Evolutionary conservation across 495 filamentous ascomycete species (phyloP), one percentile per base, ranked within the genome.

Genomic region (Xylaria sp.): DNA sequence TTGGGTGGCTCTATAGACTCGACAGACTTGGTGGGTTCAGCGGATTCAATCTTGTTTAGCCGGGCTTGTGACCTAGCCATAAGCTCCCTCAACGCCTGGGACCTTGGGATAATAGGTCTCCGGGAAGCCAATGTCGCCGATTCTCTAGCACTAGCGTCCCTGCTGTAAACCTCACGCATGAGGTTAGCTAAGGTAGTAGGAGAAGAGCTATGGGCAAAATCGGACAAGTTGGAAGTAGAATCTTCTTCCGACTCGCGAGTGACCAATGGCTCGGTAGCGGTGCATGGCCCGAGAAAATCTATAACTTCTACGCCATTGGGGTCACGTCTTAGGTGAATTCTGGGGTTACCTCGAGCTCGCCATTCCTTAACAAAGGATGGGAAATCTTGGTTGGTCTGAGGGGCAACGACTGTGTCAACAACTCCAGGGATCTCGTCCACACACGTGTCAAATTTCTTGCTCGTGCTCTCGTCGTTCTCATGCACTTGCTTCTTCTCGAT

Each of bases 341-440:
- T 77, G 15, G 76, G 76, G 46, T 66, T 75, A 19, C 71, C 74
- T 29, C 74, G 71, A 29, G 33, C 33, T 24, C 71, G 76, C 76
- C 76, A 78, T 64, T 71, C 19, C 41, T 69, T 58, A 35, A 78
- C 67, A 61, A 78, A 78, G 3, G 61, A n/a, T 14, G 75, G 61
- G 15, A 78, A 41, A 33, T 77, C 71, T 31, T 75, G 69, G 24
- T 67, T 66, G 41, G 68, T 71, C 26, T 72, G 71, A 12, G 76
- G 73, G 24, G 76, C 76, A 15, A 69, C 15, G 26, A 77, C 37
- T 6, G 71, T 73, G 6, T 75, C 66, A 1, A 69, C 41, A 24
- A 66, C 55, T 35, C 58, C 57, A 3, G 62, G n/a, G 1, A 21
- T 6, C 15, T 43, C 37, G 35, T 43, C 9, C 1, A 24, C 37